phyloP scores from a whole-genome alignment of 306 rosid genomes.

The Castanopsis chinensis region DNA sequence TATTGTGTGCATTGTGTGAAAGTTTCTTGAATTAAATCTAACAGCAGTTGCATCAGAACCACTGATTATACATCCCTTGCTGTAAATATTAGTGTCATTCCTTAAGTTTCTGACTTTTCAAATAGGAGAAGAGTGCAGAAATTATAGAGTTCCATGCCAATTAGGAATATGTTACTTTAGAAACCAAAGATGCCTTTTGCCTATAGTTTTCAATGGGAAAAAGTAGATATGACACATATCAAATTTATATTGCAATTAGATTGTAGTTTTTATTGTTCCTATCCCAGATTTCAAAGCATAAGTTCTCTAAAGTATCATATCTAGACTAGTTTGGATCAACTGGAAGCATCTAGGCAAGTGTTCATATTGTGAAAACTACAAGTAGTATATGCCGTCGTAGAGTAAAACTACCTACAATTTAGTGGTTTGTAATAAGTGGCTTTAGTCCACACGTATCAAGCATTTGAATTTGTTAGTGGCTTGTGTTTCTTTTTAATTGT shows the following conservation, averaged over 20 bases:
- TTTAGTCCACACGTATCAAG: no score
- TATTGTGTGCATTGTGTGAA: background rate
- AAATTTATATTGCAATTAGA: background rate
- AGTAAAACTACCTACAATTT: no score
- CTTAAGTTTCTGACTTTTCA: background rate
- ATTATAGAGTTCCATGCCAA: conserved; percentile 7
- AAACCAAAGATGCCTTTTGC: conserved; percentile 20
- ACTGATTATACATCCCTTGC: background rate
- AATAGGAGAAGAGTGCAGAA: background rate
- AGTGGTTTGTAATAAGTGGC: no score
- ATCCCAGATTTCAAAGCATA: conserved; percentile 74
- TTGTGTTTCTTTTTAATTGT: no score
- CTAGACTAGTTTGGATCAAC: conserved; percentile 80
- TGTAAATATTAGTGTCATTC: background rate
- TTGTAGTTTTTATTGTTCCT: conserved; percentile 24
- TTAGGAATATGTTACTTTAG: conserved; percentile 13
- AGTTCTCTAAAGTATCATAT: conserved; percentile 72
- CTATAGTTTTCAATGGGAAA: conserved; percentile 14
- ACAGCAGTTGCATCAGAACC: background rate
- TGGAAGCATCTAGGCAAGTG: conserved; percentile 73
- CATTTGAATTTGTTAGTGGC: no score
- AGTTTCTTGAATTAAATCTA: background rate
- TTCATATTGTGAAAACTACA: no score
- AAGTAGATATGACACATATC: conserved; percentile 1
- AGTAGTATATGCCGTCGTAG: no score